Evolutionary conservation across 2,329 filamentous ascomycete species (phyloP).

Genomic region (Fusarium sp.): DNA sequence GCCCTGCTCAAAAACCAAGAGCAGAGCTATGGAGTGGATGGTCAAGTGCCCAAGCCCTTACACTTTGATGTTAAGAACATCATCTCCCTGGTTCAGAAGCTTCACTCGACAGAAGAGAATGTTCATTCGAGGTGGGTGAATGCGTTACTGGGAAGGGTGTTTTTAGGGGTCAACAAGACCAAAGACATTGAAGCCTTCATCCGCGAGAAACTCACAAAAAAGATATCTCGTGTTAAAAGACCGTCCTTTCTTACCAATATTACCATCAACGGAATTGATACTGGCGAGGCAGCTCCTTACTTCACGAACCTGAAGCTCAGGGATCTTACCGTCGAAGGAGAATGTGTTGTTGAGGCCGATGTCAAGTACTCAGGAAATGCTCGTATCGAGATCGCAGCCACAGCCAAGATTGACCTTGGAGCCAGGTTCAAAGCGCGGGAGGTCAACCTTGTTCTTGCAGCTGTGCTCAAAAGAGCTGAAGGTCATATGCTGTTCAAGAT

Average conservation of each 20-base stretch:
- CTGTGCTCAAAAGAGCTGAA: conserved; percentile 85
- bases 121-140: conserved; percentile 94
- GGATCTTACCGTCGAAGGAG: conserved; percentile 91
- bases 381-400: conserved; percentile 90
- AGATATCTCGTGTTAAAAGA: conserved; percentile 93
- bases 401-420: conserved; percentile 90
- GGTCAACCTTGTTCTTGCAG: conserved; percentile 88
- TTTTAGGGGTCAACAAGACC: conserved; percentile 89
- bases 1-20: conserved; percentile 88
- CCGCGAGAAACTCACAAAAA: conserved; percentile 90
- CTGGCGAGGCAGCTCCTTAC: conserved; percentile 87
- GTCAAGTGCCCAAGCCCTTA: conserved; percentile 74
- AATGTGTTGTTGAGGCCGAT: conserved; percentile 88
- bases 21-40: conserved; percentile 69
- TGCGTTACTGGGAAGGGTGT: conserved; percentile 87
- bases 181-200: conserved; percentile 83
- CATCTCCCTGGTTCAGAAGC: conserved; percentile 86
- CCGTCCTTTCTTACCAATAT: conserved; percentile 91
- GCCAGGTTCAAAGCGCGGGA: conserved; percentile 89
- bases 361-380: conserved; percentile 91
- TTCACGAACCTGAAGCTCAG: conserved; percentile 90
- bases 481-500: conserved; percentile 88
- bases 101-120: conserved; percentile 94
- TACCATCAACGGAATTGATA: conserved; percentile 83
- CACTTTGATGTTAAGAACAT: conserved; percentile 88